Conservation (phyloP, 2,329 filamentous ascomycete genomes). For the Cytospora schulzeri region DNA sequence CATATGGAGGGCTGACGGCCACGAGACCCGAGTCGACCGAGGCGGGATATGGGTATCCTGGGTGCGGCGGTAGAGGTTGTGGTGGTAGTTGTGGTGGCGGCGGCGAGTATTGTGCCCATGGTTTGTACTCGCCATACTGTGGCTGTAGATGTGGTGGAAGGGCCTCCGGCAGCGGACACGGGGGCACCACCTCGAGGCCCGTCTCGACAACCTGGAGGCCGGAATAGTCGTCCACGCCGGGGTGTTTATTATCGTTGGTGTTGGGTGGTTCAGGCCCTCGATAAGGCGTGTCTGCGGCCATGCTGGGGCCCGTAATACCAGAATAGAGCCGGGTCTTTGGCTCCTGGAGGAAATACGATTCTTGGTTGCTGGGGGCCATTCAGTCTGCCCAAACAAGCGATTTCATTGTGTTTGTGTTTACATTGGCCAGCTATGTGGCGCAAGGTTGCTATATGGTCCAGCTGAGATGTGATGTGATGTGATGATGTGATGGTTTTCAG, state of each 20-base stretch:
- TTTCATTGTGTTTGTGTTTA: not conserved
- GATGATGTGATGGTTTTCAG: not conserved
- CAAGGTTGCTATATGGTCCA: not conserved
- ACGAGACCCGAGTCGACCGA: not conserved
- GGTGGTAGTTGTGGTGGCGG: too few species aligned
- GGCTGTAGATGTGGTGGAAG: not conserved
- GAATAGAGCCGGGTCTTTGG: slow-evolving; percentile 17
- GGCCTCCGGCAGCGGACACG: slow-evolving; percentile 14
- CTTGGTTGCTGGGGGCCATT: not conserved
- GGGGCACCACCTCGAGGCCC: slow-evolving; percentile 28
- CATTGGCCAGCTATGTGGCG: not conserved
- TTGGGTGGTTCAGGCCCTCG: not conserved
- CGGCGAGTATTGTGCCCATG: slow-evolving; percentile 4
- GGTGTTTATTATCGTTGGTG: not conserved
- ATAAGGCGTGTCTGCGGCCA: not conserved
- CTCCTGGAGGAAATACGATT: not conserved
- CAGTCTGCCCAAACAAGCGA: not conserved
- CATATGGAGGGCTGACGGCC: not conserved
- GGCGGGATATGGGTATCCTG: not conserved
- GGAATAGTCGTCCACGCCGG: slow-evolving; percentile 19
- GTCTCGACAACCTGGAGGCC: slow-evolving; percentile 26
- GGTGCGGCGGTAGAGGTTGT: not conserved
- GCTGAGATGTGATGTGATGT: not conserved
- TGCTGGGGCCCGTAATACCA: slow-evolving; percentile 14
- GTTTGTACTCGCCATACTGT: slow-evolving; percentile 14